Conservation (phyloP, 306 rosid species). For the Fagus crenata region DNA sequence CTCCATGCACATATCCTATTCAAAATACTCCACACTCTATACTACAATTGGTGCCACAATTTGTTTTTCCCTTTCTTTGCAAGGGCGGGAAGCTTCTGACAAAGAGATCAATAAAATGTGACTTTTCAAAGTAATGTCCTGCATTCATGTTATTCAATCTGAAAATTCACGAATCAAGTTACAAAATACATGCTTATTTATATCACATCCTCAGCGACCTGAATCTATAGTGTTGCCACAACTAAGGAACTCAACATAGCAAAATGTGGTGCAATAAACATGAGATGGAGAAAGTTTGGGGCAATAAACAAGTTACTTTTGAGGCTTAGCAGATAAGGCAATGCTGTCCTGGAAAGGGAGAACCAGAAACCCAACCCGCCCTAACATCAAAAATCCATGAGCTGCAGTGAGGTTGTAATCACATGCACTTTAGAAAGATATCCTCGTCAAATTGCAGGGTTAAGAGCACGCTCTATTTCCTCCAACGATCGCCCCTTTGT, state of each 20-base stretch:
- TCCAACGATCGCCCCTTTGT: conserved; percentile 94
- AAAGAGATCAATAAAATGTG: neutral
- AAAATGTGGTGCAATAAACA: neutral
- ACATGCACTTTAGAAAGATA: conserved; percentile 17
- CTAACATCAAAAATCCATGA: conserved; percentile 18
- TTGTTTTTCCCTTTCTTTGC: neutral
- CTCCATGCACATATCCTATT: too few species aligned
- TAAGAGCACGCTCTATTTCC: conserved; percentile 86
- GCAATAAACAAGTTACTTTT: conserved; percentile 21
- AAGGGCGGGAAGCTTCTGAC: conserved; percentile 3
- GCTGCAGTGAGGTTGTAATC: conserved; percentile 21
- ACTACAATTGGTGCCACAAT: too few species aligned
- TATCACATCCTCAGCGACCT: conserved; percentile 20
- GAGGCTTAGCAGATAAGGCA: conserved; percentile 11
- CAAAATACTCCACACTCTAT: too few species aligned
- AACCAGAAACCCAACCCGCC: conserved; percentile 17
- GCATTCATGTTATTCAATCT: conserved; percentile 17
- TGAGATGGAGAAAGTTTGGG: conserved; percentile 19
- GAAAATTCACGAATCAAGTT: conserved; percentile 11
- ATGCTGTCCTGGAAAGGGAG: neutral
- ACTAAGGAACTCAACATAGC: conserved; percentile 18
- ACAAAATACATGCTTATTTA: conserved; percentile 8
- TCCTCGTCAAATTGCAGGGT: conserved; percentile 47
- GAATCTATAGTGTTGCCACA: neutral
- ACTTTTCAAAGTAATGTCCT: conserved; percentile 5